Evolutionary conservation across 331 rosid species (phyloP).

Genomic region (Prunus yedoensis): DNA sequence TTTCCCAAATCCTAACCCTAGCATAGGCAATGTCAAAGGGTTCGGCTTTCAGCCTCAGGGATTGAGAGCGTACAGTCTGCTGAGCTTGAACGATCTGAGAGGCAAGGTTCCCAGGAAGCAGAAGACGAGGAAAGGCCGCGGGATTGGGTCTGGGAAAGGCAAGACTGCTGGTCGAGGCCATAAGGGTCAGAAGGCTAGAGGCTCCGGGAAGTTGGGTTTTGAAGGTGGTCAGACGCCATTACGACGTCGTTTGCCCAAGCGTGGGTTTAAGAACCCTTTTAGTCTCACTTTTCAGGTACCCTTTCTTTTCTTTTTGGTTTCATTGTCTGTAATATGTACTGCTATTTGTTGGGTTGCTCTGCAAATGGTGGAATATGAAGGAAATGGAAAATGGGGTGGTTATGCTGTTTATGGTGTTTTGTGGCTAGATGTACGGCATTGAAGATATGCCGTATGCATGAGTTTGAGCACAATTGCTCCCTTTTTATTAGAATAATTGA

Average conservation of each 20-base stretch:
- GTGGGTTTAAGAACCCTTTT: slow-evolving; percentile 88
- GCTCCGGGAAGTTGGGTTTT: slow-evolving; percentile 81
- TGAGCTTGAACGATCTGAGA: slow-evolving; percentile 86
- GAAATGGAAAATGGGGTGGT: not conserved
- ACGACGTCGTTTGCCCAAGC: slow-evolving; percentile 85
- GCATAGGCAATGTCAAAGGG: not conserved
- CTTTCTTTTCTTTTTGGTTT: not conserved
- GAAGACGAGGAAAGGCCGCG: slow-evolving; percentile 87
- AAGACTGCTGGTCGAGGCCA: slow-evolving; percentile 97
- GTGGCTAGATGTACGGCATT: no score
- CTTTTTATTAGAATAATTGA: not conserved
- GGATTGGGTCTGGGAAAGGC: slow-evolving; percentile 96
- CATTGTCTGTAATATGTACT: not conserved
- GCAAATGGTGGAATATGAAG: not conserved
- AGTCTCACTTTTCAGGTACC: slow-evolving; percentile 84
- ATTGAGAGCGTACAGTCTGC: slow-evolving; percentile 69
- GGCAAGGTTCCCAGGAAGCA: slow-evolving; percentile 84
- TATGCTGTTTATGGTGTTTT: no score
- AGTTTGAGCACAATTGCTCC: not conserved
- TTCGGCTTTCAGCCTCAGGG: slow-evolving; percentile 31
- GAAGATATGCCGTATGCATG: not conserved
- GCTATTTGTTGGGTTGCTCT: not conserved
- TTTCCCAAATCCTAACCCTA: slow-evolving; percentile 12
- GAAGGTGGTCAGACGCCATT: slow-evolving; percentile 98
- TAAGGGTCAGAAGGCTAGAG: slow-evolving; percentile 92